Base-by-base conservation (phyloP, 192 early-diverging fungal genomes). In the Coemansia umbellata region DNA sequence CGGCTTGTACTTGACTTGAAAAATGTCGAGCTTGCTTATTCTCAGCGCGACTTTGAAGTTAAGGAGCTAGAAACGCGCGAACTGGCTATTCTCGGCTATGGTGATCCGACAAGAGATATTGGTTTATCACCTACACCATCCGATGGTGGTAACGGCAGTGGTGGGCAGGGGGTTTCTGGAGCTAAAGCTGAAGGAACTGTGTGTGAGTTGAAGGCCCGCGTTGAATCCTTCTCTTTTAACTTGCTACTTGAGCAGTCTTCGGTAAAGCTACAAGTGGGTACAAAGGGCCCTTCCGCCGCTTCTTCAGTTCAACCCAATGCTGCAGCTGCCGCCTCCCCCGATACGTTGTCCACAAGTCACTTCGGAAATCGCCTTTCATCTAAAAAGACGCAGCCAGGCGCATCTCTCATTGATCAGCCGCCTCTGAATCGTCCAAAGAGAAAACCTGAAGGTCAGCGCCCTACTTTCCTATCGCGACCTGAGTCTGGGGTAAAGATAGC, bases 51-150 rank as follows among this genome's bases (percentile, higher is more conserved):
- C 40, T 60, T 66, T 54, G 74, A 78, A 48, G 55, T 78, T 37
- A 78, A 78, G 53, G 74, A 78, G 57, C 55, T 78, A 8, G 74
- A 78, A 49, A 57, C 74, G 13, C 49, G 68, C 6, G 74, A 78
- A 49, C 14, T 72, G 17, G 57, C 45, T 19, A 50, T 56, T 6
- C 37, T 74, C 24, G 70, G 63, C 9, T 69, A 61, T 21, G 55
- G 58, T 11, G 50, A 59, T 28, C 28, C 43, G 9, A 28, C 36
- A 7, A 50, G 40, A 10, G 66, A 69, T 33, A 21, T 21, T 17
- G 48, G 52, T 1, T 13, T 62, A 37, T 69, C 66, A 13, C 65
- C 72, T 4, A 69, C 72, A 15, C 70, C 72, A 4, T 75, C 72
- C 3, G 66, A 75, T 36, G 32, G 31, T 3, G 59, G 40, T 39